Conservation (phyloP, 345 rosid genomes). For the Passiflora organensis region DNA sequence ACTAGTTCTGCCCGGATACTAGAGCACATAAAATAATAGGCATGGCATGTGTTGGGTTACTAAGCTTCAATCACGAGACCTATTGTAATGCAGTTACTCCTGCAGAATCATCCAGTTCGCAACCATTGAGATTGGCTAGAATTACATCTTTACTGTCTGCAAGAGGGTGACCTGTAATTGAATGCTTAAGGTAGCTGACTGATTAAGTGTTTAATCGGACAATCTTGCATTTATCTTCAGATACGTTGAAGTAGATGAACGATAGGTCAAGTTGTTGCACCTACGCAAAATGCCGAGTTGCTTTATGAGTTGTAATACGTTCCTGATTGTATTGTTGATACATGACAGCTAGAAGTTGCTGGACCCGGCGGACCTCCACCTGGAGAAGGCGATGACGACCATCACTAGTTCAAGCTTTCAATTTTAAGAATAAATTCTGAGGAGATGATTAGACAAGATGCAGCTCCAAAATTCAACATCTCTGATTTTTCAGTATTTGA, state of each 20-base stretch:
- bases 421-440: conserved; percentile 15
- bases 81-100: not conserved
- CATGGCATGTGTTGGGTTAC: no score
- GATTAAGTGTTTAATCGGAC: no score
- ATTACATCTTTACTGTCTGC: no score
- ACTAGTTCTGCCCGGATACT: no score
- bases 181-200: no score
- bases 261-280: not conserved
- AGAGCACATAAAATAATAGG: no score
- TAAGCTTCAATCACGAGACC: not conserved
- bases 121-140: no score
- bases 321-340: conserved; percentile 12
- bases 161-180: no score
- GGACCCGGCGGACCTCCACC: conserved; percentile 90
- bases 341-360: conserved; percentile 73
- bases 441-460: conserved; percentile 31
- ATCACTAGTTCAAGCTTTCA: conserved; percentile 18
- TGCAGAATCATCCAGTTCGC: no score
- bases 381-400: conserved; percentile 54
- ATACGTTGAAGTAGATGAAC: no score
- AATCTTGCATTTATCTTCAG: no score
- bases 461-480: conserved; percentile 22
- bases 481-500: conserved; percentile 22
- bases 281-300: not conserved
- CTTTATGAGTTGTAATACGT: conserved; percentile 2